Percentiles rank a stretch among this genome's conserved stretches.
phyloP scores from a whole-genome alignment of 768 basidiomycete species.

The Russula abietina region DNA sequence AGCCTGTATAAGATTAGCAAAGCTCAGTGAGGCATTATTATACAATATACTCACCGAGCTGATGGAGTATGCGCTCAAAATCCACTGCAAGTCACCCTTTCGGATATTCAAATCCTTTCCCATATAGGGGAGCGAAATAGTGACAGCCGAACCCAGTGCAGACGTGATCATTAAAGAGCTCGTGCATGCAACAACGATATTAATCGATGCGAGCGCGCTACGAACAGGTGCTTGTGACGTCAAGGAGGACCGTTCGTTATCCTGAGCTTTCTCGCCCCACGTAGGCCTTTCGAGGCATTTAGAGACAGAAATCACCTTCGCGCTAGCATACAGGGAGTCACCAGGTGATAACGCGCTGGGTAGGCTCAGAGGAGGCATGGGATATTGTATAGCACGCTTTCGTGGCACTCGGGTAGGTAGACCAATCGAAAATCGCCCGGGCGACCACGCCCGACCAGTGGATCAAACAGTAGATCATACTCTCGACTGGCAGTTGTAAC shows the following conservation, averaged over 20 bases:
- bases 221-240: not conserved
- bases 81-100: slow-evolving; percentile 57
- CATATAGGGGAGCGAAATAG: slow-evolving; percentile 31
- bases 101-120: slow-evolving; percentile 40
- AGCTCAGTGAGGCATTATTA: too few relatives aligned
- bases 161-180: slow-evolving; percentile 31
- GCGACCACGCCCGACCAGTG: not conserved
- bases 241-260: not conserved
- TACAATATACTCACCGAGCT: slow-evolving; percentile 46
- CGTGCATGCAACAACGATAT: slow-evolving; percentile 29
- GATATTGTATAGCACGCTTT: not conserved
- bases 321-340: not conserved
- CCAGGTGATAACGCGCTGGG: not conserved
- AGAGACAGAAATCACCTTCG: not conserved
- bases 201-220: slow-evolving; percentile 14
- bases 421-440: not conserved
- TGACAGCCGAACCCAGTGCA: slow-evolving; percentile 26
- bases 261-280: not conserved
- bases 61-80: slow-evolving; percentile 59
- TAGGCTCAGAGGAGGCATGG: not conserved
- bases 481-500: not conserved
- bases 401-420: not conserved
- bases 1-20: slow-evolving; percentile 40
- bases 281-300: not conserved
- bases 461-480: not conserved